phyloP scores from a whole-genome alignment of 139 green algal genomes.

The Zygnema cylindricum region DNA sequence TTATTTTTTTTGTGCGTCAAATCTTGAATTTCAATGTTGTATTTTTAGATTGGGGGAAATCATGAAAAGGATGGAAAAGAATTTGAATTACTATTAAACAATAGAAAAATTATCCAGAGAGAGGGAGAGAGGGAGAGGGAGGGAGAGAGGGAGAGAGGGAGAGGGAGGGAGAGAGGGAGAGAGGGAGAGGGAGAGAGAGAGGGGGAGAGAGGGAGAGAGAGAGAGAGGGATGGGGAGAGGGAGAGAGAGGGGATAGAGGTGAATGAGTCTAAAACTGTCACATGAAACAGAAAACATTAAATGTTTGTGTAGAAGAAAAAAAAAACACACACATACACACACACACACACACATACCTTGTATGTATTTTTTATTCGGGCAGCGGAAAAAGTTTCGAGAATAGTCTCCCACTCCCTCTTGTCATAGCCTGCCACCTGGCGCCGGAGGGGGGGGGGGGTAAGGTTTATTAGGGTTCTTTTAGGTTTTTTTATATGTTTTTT shows the following conservation, averaged over 20 bases:
- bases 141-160: constrained; percentile 6
- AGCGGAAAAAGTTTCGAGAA: background rate
- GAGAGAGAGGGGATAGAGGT: constrained; percentile 9
- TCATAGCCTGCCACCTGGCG: no score
- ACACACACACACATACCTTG: no score
- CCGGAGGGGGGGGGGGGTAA: no score
- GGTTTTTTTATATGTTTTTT: background rate
- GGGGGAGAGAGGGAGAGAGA: constrained; percentile 32
- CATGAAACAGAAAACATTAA: background rate
- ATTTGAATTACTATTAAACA: no score
- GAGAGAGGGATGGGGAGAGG: constrained; percentile 26
- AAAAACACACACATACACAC: background rate
- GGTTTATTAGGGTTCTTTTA: no score
- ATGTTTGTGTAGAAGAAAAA: no score
- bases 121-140: background rate
- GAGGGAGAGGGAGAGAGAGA: constrained; percentile 34
- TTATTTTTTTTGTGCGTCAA: no score
- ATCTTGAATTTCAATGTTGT: background rate
- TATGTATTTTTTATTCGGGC: background rate
- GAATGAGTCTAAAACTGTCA: background rate
- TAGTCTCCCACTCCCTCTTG: background rate
- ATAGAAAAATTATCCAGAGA: no score
- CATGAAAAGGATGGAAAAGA: no score
- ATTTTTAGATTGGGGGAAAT: background rate
- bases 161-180: constrained; percentile 32